Evolutionary conservation across 208 protist species (phyloP).

Genomic region (Trypanosoma platydactyli): DNA sequence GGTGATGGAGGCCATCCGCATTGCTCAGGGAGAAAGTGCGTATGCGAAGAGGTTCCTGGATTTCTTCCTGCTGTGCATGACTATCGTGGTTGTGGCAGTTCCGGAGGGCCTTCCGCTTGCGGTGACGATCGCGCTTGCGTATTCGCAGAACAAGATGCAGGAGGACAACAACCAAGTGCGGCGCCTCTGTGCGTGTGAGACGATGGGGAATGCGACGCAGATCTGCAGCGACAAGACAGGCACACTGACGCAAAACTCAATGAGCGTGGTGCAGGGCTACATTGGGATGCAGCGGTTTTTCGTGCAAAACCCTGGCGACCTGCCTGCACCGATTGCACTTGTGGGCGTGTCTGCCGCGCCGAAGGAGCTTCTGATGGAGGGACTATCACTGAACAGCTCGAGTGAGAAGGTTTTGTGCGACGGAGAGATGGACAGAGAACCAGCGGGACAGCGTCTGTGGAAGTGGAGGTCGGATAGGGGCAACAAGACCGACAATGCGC

Average conservation of each 20-base stretch:
- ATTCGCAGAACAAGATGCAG: constrained; percentile 98
- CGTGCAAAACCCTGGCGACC: constrained; percentile 57
- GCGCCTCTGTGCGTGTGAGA: constrained; percentile 96
- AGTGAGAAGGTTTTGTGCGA: constrained; percentile 63
- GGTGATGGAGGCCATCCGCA: constrained; percentile 46
- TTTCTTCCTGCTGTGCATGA: constrained; percentile 92
- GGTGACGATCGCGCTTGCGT: constrained; percentile 98
- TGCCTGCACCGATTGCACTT: constrained; percentile 38
- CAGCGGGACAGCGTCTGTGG: constrained; percentile 42
- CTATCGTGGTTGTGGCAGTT: constrained; percentile 98
- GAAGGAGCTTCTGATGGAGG: constrained; percentile 36
- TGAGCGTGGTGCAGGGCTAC: constrained; percentile 95
- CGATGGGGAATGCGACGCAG: constrained; percentile 96
- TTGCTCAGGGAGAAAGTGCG: constrained; percentile 29
- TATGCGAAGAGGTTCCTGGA: constrained; percentile 58
- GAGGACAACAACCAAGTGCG: constrained; percentile 99
- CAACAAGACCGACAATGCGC: constrained; percentile 88
- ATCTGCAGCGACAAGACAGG: constrained; percentile 99
- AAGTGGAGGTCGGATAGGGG: constrained; percentile 69
- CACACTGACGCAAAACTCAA: constrained; percentile 97
- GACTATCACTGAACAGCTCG: constrained; percentile 75
- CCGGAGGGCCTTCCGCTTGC: constrained; percentile 97
- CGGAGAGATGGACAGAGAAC: constrained; percentile 38
- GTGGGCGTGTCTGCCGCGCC: constrained; percentile 14
- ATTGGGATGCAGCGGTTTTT: constrained; percentile 56